These are phyloP conservation scores for Discostella stelligeroides DNA, from an alignment of 108 stramenopile species.

Conservation along the genomic window DNA sequence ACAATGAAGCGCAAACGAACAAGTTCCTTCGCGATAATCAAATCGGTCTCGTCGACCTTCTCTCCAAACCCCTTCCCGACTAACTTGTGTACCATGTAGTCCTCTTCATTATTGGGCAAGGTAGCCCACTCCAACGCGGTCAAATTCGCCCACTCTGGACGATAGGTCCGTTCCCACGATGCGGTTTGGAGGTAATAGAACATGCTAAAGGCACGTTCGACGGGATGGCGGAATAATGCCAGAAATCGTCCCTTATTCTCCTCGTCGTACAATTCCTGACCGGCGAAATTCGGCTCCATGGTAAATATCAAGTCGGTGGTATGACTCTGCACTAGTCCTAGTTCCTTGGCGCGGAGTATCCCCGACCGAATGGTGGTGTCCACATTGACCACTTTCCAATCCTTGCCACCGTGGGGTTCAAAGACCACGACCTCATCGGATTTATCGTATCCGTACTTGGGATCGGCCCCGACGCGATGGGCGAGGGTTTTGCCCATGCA, in stretches of 20 bases:
- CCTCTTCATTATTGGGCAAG: constrained; percentile 4
- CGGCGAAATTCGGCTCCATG: constrained; percentile 31
- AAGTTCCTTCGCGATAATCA: constrained; percentile 17
- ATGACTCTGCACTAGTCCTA: constrained; percentile 30
- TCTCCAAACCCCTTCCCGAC: not conserved
- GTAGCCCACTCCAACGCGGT: constrained; percentile 51
- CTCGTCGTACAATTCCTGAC: constrained; percentile 20
- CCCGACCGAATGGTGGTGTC: constrained; percentile 47
- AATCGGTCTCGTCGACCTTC: not conserved
- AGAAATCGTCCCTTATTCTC: constrained; percentile 25
- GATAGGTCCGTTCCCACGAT: constrained; percentile 58
- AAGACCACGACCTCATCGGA: constrained; percentile 28
- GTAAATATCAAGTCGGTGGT: constrained; percentile 46
- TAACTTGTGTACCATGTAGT: constrained; percentile 8
- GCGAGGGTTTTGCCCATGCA: constrained; percentile 27
- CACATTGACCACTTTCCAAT: constrained; percentile 44
- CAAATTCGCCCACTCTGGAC: constrained; percentile 50
- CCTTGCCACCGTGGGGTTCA: not conserved
- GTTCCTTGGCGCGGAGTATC: constrained; percentile 32
- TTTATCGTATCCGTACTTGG: constrained; percentile 32
- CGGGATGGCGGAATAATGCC: constrained; percentile 56
- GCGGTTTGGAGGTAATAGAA: constrained; percentile 59
- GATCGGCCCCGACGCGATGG: constrained; percentile 30
- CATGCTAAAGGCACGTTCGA: constrained; percentile 57
- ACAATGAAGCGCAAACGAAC: constrained; percentile 19